A percentile compares a stretch with the other conserved stretches of the same genome.
These are phyloP conservation scores for Arachis monticola DNA, from an alignment of 331 rosid genomes.

Conservation along the genomic window DNA sequence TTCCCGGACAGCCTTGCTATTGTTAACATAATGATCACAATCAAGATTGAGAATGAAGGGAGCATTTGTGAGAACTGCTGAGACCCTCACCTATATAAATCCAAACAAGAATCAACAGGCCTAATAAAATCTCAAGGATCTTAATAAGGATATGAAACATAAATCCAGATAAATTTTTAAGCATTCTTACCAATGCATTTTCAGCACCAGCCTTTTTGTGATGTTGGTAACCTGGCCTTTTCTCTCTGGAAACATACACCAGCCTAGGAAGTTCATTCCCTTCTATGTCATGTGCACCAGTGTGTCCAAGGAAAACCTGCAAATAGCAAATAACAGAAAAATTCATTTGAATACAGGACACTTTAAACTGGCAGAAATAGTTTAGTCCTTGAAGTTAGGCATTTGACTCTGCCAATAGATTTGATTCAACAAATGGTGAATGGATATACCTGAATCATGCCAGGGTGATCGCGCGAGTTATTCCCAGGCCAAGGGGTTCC, in stretches of 20 bases:
- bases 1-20: conserved; percentile 94
- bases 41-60: conserved; percentile 98
- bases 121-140: conserved; percentile 28
- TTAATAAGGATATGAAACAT: conserved; percentile 12
- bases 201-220: conserved; percentile 99
- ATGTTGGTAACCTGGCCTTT: conserved; percentile 56
- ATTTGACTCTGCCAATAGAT: conserved; percentile 27
- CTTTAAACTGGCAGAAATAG: too few relatives aligned
- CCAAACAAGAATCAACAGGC: conserved; percentile 36
- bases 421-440: conserved; percentile 9
- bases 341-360: too few relatives aligned
- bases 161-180: not conserved
- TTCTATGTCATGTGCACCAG: conserved; percentile 84
- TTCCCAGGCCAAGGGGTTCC: conserved; percentile 99
- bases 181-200: conserved; percentile 87
- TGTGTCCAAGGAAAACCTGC: conserved; percentile 96
- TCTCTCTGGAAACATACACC: conserved; percentile 84
- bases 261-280: conserved; percentile 90
- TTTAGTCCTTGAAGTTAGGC: not conserved
- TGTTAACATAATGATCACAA: conserved; percentile 96
- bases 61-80: conserved; percentile 97
- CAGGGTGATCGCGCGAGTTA: conserved; percentile 94
- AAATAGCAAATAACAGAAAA: conserved; percentile 2
- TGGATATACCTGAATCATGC: conserved; percentile 92
- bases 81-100: conserved; percentile 75